Conservation (phyloP, 208 protist species). For the Leishmania arabica region DNA sequence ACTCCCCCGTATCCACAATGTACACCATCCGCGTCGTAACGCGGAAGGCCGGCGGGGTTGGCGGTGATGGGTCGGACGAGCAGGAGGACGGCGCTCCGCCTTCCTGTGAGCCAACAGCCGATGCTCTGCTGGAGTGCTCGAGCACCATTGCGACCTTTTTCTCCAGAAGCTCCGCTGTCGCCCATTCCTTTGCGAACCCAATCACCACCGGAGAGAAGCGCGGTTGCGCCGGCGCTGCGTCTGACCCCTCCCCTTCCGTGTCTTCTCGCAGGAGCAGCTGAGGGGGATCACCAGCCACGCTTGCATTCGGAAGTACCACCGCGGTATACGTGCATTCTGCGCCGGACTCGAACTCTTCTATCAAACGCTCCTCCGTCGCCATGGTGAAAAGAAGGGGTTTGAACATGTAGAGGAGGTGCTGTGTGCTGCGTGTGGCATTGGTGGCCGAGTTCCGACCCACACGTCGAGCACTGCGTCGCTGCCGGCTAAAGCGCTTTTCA, state of each 20-base stretch:
- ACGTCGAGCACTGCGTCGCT: neutral
- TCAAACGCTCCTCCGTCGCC: constrained; percentile 25
- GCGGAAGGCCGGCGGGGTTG: constrained; percentile 9
- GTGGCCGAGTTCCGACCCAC: neutral
- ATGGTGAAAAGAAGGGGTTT: constrained; percentile 53
- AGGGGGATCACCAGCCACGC: constrained; percentile 21
- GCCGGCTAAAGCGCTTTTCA: neutral
- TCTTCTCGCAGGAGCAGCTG: constrained; percentile 25
- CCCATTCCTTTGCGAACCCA: constrained; percentile 62
- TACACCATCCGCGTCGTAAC: constrained; percentile 45
- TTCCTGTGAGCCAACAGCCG: neutral
- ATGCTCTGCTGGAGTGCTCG: constrained; percentile 8
- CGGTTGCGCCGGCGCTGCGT: neutral
- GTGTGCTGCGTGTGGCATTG: neutral
- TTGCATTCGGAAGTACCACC: constrained; percentile 45
- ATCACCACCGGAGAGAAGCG: constrained; percentile 31
- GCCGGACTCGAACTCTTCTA: constrained; percentile 45
- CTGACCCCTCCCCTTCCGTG: neutral
- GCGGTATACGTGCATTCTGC: constrained; percentile 42
- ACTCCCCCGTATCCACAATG: constrained; percentile 52
- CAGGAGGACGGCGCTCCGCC: constrained; percentile 7
- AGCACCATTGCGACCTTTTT: constrained; percentile 42
- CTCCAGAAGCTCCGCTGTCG: constrained; percentile 23
- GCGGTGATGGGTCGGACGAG: neutral
- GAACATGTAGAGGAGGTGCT: constrained; percentile 46